Evolutionary conservation across 495 filamentous ascomycete genomes (phyloP).

Genomic region (Cetradonia linearis): DNA sequence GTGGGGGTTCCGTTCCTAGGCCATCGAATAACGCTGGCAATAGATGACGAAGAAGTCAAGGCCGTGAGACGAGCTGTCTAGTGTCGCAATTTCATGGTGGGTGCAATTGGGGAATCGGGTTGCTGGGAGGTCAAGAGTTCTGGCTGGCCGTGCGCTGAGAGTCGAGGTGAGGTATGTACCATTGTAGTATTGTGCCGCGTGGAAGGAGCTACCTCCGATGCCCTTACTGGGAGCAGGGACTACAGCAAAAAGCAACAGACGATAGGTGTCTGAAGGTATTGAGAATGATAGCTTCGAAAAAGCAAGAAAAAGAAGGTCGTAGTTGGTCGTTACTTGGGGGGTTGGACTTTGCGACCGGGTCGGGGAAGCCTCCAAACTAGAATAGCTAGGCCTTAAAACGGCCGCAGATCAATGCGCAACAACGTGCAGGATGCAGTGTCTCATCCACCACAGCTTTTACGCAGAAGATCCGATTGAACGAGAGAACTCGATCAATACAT

Average conservation of each 20-base stretch:
- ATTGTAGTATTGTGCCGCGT: background rate
- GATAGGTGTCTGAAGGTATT: background rate
- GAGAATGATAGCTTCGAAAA: background rate
- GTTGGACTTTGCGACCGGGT: constrained; percentile 18
- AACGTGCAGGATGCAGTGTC: background rate
- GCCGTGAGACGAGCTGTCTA: background rate
- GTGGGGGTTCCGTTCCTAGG: background rate
- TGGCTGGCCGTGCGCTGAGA: constrained; percentile 5
- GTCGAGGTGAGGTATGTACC: constrained; percentile 5
- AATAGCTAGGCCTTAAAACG: background rate
- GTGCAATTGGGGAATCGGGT: background rate
- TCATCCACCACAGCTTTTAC: background rate
- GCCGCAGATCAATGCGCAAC: constrained; percentile 2
- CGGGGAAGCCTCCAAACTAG: constrained; percentile 23
- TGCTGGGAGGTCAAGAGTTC: background rate
- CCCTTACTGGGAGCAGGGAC: constrained; percentile 5
- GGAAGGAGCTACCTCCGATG: background rate
- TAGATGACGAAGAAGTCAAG: background rate
- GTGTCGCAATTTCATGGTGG: constrained; percentile 10
- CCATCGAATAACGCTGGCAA: background rate
- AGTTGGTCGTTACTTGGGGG: constrained; percentile 1
- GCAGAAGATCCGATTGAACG: background rate
- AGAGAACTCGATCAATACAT: background rate
- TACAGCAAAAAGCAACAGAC: constrained; percentile 16
- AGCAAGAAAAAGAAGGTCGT: constrained; percentile 10